Conservation (phyloP, 768 basidiomycete genomes). For the Rickenella mellea region DNA sequence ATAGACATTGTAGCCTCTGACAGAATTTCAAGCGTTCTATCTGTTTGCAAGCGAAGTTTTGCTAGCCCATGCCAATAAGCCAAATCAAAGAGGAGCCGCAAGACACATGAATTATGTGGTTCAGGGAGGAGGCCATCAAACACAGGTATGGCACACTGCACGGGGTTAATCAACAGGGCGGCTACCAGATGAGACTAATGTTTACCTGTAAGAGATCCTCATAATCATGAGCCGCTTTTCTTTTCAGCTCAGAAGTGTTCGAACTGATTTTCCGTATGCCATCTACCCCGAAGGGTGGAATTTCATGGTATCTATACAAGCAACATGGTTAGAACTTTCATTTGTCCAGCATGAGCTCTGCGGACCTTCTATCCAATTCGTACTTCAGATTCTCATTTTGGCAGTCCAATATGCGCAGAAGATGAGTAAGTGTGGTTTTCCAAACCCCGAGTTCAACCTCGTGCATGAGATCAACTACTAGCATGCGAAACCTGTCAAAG, state of each 20-base stretch:
- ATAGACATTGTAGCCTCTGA: constrained; percentile 16
- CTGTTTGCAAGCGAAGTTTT: constrained; percentile 30
- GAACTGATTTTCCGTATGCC: constrained; percentile 2
- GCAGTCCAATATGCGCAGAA: constrained; percentile 22
- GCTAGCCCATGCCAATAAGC: constrained; percentile 29
- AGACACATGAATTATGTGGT: constrained; percentile 13
- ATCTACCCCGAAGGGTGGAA: no score
- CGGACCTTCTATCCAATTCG: no score
- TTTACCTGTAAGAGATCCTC: constrained; percentile 9
- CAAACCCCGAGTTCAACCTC: constrained; percentile 32
- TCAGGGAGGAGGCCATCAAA: constrained; percentile 16
- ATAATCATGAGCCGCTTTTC: constrained; percentile 7
- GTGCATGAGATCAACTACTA: constrained; percentile 29
- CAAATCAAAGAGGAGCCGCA: constrained; percentile 23
- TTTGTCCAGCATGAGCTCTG: no score
- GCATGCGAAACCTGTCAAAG: constrained; percentile 17
- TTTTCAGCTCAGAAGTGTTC: constrained; percentile 9
- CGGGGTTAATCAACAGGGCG: no score
- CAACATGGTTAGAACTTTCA: no score
- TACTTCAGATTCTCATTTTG: no score
- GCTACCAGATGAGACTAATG: no score
- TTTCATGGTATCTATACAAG: no score
- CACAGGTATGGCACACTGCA: constrained; percentile 15
- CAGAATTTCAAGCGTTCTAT: constrained; percentile 19
- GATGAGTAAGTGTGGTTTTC: constrained; percentile 26